Evolutionary conservation across 345 rosid genomes (phyloP).

Genomic region (Pelargonium nanum): DNA sequence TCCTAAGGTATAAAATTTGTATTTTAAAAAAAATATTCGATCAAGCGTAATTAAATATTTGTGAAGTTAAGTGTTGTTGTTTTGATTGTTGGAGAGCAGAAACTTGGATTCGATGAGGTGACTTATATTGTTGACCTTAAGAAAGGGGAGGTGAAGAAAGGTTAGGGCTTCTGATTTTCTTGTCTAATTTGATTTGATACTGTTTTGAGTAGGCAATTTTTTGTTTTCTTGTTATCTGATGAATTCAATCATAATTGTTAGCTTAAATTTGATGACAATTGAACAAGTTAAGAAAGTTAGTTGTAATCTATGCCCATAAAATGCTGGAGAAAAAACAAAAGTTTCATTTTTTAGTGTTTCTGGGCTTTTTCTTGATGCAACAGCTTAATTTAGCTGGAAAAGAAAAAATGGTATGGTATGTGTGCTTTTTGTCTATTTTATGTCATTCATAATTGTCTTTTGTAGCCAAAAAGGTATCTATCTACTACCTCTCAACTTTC

Average conservation of each 20-base stretch:
- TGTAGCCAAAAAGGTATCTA: background rate
- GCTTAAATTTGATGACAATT: background rate
- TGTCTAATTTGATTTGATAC: background rate
- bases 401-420: no score
- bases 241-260: background rate
- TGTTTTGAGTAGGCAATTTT: no score
- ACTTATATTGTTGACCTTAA: slow-evolving; percentile 69
- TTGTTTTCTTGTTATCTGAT: background rate
- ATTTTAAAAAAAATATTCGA: no score
- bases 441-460: background rate
- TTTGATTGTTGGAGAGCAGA: slow-evolving; percentile 27
- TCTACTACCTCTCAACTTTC: no score
- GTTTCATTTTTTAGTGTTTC: background rate
- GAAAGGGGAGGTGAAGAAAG: slow-evolving; percentile 82
- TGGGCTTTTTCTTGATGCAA: background rate
- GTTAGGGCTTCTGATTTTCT: slow-evolving; percentile 26
- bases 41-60: background rate
- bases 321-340: no score
- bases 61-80: background rate
- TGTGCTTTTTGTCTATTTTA: no score
- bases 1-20: slow-evolving; percentile 90
- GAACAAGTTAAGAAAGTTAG: background rate
- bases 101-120: slow-evolving; percentile 84
- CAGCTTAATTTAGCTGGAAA: no score
- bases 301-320: no score